Conservation (phyloP, 1,284 basidiomycete genomes). For the Entoloma clypeatum region DNA sequence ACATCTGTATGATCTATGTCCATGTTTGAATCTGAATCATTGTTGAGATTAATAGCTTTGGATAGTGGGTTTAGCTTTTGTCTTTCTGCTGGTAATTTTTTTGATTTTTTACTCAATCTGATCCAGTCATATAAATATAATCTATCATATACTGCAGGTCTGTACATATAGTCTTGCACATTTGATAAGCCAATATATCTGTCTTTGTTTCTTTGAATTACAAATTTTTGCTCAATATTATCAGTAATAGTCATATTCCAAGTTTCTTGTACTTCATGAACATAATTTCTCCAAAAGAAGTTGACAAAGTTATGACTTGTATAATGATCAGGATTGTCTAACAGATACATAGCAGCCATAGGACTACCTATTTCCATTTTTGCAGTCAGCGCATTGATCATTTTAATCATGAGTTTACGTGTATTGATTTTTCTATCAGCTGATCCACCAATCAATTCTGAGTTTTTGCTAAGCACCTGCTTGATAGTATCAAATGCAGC, state of each 20-base stretch:
- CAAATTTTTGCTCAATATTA: constrained; percentile 8
- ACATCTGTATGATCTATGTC: background rate
- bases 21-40: background rate
- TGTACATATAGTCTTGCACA: constrained; percentile 21
- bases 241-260: background rate
- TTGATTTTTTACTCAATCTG: constrained; percentile 3
- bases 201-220: constrained; percentile 6
- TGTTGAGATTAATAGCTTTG: no score
- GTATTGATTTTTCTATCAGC: constrained; percentile 12
- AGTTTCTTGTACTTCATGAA: constrained; percentile 2
- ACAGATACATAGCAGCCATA: constrained; percentile 27
- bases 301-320: constrained; percentile 24
- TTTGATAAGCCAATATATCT: constrained; percentile 9
- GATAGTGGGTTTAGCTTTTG: constrained; percentile 2
- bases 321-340: constrained; percentile 32
- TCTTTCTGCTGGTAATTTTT: background rate
- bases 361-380: constrained; percentile 31
- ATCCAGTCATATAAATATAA: constrained; percentile 20
- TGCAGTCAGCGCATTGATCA: constrained; percentile 27
- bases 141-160: constrained; percentile 13
- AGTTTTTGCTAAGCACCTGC: background rate
- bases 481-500: constrained; percentile 31
- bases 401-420: constrained; percentile 24
- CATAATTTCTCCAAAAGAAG: constrained; percentile 18
- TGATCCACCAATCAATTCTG: background rate